These are phyloP conservation scores for Catunica adiposa DNA, from an alignment of 2,329 filamentous ascomycete genomes.

Conservation along the genomic window DNA sequence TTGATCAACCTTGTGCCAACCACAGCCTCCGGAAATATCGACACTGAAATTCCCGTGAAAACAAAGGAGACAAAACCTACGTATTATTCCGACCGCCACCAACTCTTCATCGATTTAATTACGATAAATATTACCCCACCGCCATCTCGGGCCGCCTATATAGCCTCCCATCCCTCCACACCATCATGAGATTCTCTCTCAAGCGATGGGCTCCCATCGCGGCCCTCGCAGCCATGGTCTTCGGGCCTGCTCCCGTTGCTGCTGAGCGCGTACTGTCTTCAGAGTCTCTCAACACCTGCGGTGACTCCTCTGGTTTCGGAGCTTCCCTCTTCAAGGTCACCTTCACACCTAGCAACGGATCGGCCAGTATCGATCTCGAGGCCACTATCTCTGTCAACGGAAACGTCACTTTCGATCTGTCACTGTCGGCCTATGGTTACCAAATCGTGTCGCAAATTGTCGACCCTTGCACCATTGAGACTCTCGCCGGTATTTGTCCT, in stretches of 20 bases:
- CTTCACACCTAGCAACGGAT: slow-evolving; percentile 60
- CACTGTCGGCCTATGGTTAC: slow-evolving; percentile 71
- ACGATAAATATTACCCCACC: neutral
- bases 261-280: slow-evolving; percentile 56
- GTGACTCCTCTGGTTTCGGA: slow-evolving; percentile 68
- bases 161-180: neutral
- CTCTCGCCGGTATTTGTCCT: slow-evolving; percentile 65
- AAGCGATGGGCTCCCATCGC: slow-evolving; percentile 25
- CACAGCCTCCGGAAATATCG: neutral
- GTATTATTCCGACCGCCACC: no score
- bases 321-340: slow-evolving; percentile 77
- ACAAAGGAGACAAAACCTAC: neutral
- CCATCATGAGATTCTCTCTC: slow-evolving; percentile 30
- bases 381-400: slow-evolving; percentile 71
- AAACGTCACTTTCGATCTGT: slow-evolving; percentile 61
- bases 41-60: neutral
- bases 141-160: no score
- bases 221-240: slow-evolving; percentile 15
- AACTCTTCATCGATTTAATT: no score
- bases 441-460: slow-evolving; percentile 48
- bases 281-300: slow-evolving; percentile 70
- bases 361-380: slow-evolving; percentile 56
- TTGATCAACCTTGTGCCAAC: neutral
- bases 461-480: slow-evolving; percentile 52
- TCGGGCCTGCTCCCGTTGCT: slow-evolving; percentile 26